A percentile compares a stretch with the other conserved stretches of the same genome.
Evolutionary conservation across 2,329 filamentous ascomycete species (phyloP).

Genomic region (Aspergillus udagawae): DNA sequence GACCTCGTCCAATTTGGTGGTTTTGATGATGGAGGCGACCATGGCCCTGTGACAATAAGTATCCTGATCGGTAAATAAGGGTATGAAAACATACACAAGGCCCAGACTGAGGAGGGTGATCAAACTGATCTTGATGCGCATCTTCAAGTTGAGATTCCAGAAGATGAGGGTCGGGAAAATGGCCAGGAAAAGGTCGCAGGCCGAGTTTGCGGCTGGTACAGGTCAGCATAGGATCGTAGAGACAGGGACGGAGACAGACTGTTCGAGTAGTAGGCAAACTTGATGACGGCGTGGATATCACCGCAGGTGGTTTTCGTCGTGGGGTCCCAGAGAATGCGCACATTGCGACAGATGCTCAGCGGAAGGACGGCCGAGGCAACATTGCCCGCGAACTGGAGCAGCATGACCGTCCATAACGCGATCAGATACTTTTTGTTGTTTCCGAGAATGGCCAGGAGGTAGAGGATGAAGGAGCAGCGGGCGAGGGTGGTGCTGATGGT

Average conservation of each 20-base stretch:
- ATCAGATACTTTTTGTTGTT: conserved; percentile 20
- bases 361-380: conserved; percentile 24
- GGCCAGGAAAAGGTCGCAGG: conserved; percentile 26
- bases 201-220: conserved; percentile 22
- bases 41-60: conserved; percentile 20
- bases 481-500: conserved; percentile 28
- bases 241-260: conserved; percentile 10
- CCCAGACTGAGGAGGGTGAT: conserved; percentile 26
- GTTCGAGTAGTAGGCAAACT: conserved; percentile 28
- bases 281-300: conserved; percentile 15
- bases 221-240: background rate
- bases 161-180: conserved; percentile 27
- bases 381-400: conserved; percentile 24
- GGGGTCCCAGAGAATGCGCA: conserved; percentile 21
- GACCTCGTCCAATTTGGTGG: conserved; percentile 22
- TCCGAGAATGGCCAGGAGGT: conserved; percentile 24
- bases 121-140: conserved; percentile 25
- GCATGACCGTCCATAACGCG: conserved; percentile 19
- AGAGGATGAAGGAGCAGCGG: conserved; percentile 26
- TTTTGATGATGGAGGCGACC: conserved; percentile 30
- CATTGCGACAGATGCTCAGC: conserved; percentile 24
- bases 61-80: background rate
- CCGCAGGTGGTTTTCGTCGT: conserved; percentile 23
- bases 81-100: conserved; percentile 18
- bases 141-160: conserved; percentile 28